Percentiles rank a stretch among this genome's conserved stretches.
phyloP scores from a whole-genome alignment of 257 asterid genomes.

The Solanum appendiculatum region DNA sequence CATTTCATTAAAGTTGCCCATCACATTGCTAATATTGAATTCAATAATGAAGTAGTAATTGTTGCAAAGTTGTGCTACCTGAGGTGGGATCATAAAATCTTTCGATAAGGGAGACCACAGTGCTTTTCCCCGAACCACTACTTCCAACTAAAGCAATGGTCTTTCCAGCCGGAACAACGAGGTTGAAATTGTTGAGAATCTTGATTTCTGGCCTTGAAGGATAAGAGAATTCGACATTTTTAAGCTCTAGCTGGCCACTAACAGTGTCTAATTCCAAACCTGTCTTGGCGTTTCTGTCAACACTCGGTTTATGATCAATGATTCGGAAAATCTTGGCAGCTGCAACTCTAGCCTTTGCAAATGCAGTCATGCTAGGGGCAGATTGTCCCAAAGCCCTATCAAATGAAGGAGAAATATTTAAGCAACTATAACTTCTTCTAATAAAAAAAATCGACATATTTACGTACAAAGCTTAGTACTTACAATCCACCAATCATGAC shows the following conservation, averaged over 20 bases:
- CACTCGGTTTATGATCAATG: constrained; percentile 68
- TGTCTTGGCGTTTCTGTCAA: constrained; percentile 37
- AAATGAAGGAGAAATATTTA: background rate
- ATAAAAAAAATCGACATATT: background rate
- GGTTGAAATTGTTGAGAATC: constrained; percentile 49
- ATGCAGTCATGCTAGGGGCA: constrained; percentile 84
- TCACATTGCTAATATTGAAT: background rate
- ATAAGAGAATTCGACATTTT: constrained; percentile 53
- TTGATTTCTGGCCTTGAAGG: constrained; percentile 71
- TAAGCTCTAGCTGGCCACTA: constrained; percentile 68
- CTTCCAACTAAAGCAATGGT: constrained; percentile 86
- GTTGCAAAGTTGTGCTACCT: constrained; percentile 25
- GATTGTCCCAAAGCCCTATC: constrained; percentile 78
- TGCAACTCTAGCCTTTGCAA: constrained; percentile 90
- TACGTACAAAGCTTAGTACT: constrained; percentile 14
- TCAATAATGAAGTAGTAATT: background rate
- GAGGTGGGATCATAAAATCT: constrained; percentile 85
- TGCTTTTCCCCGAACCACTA: constrained; percentile 92
- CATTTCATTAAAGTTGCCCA: background rate
- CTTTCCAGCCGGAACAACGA: constrained; percentile 69
- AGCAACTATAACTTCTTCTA: background rate
- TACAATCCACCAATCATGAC: constrained; percentile 98
- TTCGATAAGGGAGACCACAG: constrained; percentile 86
- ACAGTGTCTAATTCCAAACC: constrained; percentile 65
- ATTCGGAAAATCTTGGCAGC: constrained; percentile 74